Evolutionary conservation across 805 yeast genomes (phyloP).

Genomic region (Candida lessepsii): DNA sequence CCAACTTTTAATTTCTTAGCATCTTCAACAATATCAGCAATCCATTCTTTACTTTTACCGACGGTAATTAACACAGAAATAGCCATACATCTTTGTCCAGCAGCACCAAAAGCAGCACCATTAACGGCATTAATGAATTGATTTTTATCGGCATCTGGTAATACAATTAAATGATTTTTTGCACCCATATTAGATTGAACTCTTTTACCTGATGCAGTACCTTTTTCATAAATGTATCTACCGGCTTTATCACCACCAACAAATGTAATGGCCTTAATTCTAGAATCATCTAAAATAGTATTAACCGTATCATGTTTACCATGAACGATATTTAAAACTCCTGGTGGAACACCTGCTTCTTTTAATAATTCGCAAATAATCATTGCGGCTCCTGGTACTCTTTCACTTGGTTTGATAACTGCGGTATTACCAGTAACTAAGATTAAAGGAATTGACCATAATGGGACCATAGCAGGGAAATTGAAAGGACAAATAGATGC

Average conservation of each 20-base stretch:
- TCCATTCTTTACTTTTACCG: constrained; percentile 64
- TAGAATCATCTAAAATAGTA: constrained; percentile 66
- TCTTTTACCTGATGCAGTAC: constrained; percentile 66
- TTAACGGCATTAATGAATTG: constrained; percentile 63
- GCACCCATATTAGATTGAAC: constrained; percentile 80
- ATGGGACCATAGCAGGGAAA: constrained; percentile 82
- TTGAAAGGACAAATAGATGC: constrained; percentile 80
- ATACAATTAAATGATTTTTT: constrained; percentile 70
- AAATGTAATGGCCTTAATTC: constrained; percentile 74
- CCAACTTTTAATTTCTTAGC: constrained; percentile 59
- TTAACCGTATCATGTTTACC: constrained; percentile 74
- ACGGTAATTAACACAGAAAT: constrained; percentile 72
- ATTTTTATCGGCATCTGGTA: constrained; percentile 69
- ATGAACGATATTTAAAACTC: constrained; percentile 69
- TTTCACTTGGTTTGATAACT: constrained; percentile 60
- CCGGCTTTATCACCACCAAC: constrained; percentile 83
- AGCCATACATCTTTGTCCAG: constrained; percentile 84
- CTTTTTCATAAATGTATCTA: constrained; percentile 64
- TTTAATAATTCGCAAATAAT: constrained; percentile 68
- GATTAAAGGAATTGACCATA: constrained; percentile 63
- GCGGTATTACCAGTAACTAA: constrained; percentile 73
- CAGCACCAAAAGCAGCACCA: constrained; percentile 82
- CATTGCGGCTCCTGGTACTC: constrained; percentile 81
- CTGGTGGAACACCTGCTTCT: constrained; percentile 75
- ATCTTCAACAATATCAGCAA: constrained; percentile 54